These are phyloP conservation scores for Trichoderma endophyticum DNA, from an alignment of 2,329 filamentous ascomycete genomes.

Conservation along the genomic window DNA sequence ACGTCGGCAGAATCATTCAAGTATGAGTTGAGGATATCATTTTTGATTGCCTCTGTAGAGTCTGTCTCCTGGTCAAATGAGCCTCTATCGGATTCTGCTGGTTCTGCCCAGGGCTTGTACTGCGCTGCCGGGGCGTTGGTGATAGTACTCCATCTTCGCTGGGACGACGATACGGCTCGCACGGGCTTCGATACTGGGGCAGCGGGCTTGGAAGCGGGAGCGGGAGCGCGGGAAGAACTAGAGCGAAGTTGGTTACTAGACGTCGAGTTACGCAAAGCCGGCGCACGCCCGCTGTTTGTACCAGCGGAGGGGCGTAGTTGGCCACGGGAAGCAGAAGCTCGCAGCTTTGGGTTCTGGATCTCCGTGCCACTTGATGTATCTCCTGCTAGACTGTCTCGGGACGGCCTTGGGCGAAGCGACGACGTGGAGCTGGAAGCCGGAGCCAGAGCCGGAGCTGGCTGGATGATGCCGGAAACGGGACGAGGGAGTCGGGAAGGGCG, in stretches of 20 bases:
- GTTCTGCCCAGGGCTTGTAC: slow-evolving; percentile 19
- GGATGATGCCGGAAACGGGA: slow-evolving; percentile 33
- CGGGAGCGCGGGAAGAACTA: slow-evolving; percentile 16
- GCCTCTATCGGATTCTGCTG: not conserved
- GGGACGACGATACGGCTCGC: slow-evolving; percentile 12
- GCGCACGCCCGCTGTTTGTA: slow-evolving; percentile 21
- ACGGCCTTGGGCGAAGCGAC: slow-evolving; percentile 31
- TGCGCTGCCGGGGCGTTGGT: slow-evolving; percentile 14
- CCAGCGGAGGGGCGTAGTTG: slow-evolving; percentile 32
- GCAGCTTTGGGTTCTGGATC: slow-evolving; percentile 41
- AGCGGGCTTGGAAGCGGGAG: slow-evolving; percentile 18
- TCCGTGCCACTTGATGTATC: slow-evolving; percentile 26
- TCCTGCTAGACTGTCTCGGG: slow-evolving; percentile 28
- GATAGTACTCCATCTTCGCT: slow-evolving; percentile 17
- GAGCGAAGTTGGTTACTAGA: slow-evolving; percentile 25
- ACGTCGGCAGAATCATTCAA: slow-evolving; percentile 9
- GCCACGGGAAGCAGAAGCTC: slow-evolving; percentile 40
- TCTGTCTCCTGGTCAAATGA: not conserved
- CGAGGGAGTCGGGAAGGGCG: slow-evolving; percentile 39
- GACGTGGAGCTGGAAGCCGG: slow-evolving; percentile 24
- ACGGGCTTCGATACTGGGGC: slow-evolving; percentile 20
- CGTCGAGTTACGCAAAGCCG: slow-evolving; percentile 20
- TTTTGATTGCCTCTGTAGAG: slow-evolving; percentile 23
- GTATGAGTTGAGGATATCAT: slow-evolving; percentile 19
- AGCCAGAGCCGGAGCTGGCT: slow-evolving; percentile 24